Conservation (phyloP, 331 rosid genomes). For the Rosa hybrid region DNA sequence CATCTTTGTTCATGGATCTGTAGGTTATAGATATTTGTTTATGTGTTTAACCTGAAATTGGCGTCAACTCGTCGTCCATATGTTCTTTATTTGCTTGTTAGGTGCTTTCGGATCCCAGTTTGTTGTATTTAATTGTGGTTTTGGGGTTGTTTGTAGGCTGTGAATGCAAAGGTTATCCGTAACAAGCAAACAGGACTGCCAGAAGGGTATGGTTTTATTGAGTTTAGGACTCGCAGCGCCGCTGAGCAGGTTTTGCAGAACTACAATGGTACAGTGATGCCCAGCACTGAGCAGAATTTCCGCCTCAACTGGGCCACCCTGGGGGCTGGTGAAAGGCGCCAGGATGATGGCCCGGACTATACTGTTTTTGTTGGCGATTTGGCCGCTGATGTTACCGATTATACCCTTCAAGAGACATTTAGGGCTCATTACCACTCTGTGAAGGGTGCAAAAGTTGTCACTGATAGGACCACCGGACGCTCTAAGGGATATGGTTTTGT, state of each 20-base stretch:
- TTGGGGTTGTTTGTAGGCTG: slow-evolving; percentile 29
- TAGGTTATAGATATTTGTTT: neutral
- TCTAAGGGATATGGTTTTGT: slow-evolving; percentile 73
- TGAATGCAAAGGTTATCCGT: slow-evolving; percentile 56
- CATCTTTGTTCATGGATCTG: neutral
- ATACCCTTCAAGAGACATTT: slow-evolving; percentile 54
- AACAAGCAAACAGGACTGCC: slow-evolving; percentile 53
- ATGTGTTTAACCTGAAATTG: neutral
- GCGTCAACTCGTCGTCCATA: no score
- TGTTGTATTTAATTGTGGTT: neutral
- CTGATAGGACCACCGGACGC: slow-evolving; percentile 66
- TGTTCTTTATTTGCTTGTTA: neutral
- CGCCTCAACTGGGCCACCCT: slow-evolving; percentile 66
- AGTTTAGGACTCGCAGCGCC: slow-evolving; percentile 42
- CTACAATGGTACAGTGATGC: slow-evolving; percentile 54
- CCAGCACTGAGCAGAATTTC: slow-evolving; percentile 55
- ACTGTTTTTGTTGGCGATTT: slow-evolving; percentile 65
- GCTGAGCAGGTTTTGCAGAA: slow-evolving; percentile 53
- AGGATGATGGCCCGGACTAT: slow-evolving; percentile 57
- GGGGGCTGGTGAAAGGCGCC: slow-evolving; percentile 72
- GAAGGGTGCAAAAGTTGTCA: slow-evolving; percentile 67
- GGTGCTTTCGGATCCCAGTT: neutral
- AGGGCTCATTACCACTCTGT: slow-evolving; percentile 43
- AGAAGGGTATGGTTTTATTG: slow-evolving; percentile 67
- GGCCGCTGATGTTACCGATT: slow-evolving; percentile 70